Conservation (phyloP, 2,329 filamentous ascomycete genomes). For the Trichoderma sp. region DNA sequence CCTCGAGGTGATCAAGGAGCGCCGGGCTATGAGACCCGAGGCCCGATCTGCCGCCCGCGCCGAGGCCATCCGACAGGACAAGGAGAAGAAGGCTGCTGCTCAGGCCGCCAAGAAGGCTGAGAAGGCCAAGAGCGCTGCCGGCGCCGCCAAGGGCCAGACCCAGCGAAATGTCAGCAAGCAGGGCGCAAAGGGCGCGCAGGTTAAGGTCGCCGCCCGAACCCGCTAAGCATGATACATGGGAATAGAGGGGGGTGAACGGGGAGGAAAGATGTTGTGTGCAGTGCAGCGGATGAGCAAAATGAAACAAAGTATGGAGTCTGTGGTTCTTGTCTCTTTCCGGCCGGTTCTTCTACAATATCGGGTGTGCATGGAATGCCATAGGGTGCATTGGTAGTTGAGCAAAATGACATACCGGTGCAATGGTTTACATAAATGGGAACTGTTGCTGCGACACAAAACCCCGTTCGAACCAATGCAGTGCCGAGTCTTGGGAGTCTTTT, state of each 20-base stretch:
- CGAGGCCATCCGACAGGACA: slow-evolving; percentile 91
- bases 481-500: not conserved
- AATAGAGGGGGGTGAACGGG: not conserved
- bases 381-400: slow-evolving; percentile 42
- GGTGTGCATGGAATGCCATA: slow-evolving; percentile 41
- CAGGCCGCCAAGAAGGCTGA: slow-evolving; percentile 96
- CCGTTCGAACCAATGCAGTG: not conserved
- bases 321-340: slow-evolving; percentile 44
- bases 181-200: slow-evolving; percentile 84
- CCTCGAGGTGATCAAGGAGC: slow-evolving; percentile 99
- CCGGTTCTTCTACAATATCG: slow-evolving; percentile 42
- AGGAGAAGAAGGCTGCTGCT: slow-evolving; percentile 92
- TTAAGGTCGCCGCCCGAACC: slow-evolving; percentile 81
- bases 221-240: slow-evolving; percentile 51
- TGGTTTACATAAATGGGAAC: slow-evolving; percentile 24
- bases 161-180: slow-evolving; percentile 90
- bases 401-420: slow-evolving; percentile 39
- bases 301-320: slow-evolving; percentile 33
- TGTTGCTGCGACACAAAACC: slow-evolving; percentile 10
- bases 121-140: slow-evolving; percentile 90
- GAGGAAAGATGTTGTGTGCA: not conserved
- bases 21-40: slow-evolving; percentile 90
- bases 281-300: slow-evolving; percentile 10
- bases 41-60: slow-evolving; percentile 87
- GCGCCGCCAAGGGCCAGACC: slow-evolving; percentile 71